phyloP scores from a whole-genome alignment of 805 yeast genomes.

The Saccharomycopsis schoenii region DNA sequence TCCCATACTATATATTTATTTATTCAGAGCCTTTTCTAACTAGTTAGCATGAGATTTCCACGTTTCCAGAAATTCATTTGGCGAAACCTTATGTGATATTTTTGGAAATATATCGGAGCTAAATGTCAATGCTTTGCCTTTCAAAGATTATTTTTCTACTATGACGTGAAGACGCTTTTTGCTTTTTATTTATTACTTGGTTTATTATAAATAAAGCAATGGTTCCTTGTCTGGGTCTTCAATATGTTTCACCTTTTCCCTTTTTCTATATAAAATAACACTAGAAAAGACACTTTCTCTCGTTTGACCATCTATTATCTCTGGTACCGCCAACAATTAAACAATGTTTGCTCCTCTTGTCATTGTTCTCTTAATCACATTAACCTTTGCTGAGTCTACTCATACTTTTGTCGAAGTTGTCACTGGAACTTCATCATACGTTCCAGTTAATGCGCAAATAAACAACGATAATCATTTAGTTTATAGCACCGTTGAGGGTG shows the following conservation, averaged over 20 bases:
- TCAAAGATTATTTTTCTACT: not conserved
- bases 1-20: no score
- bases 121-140: not conserved
- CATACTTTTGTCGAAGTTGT: constrained; percentile 8
- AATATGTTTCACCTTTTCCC: no score
- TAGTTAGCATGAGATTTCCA: no score
- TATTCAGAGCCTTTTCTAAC: no score
- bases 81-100: not conserved
- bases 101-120: not conserved
- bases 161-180: not conserved
- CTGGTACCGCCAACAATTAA: not conserved
- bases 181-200: no score
- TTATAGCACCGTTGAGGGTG: constrained; percentile 13
- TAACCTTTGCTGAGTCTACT: constrained; percentile 6
- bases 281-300: no score
- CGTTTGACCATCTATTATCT: not conserved
- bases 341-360: not conserved
- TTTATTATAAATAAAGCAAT: no score
- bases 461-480: constrained; percentile 13
- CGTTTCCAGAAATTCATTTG: no score
- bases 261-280: no score
- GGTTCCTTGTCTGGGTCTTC: no score
- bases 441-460: constrained; percentile 11
- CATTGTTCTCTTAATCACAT: not conserved
- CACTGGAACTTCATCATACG: constrained; percentile 12